These are phyloP conservation scores for Verticillium dahliae DNA, from an alignment of 2,329 filamentous ascomycete species.

Conservation along the genomic window DNA sequence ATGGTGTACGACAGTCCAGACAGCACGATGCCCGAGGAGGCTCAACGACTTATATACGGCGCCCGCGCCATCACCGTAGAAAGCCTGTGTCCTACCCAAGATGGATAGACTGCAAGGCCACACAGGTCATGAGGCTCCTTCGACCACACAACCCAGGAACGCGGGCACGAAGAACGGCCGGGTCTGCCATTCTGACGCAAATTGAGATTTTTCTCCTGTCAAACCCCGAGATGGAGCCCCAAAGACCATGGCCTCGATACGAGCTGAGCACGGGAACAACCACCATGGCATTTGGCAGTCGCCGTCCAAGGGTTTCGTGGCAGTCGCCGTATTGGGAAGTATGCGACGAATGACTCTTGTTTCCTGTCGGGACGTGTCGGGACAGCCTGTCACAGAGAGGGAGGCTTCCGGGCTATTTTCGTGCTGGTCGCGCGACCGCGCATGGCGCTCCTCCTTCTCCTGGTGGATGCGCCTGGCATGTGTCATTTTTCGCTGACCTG, in stretches of 20 bases:
- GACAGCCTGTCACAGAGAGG: too few species aligned
- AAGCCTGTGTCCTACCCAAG: background rate
- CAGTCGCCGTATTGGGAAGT: too few species aligned
- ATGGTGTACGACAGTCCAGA: background rate
- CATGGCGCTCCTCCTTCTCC: too few species aligned
- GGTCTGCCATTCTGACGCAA: background rate
- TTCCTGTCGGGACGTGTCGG: too few species aligned
- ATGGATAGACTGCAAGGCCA: background rate
- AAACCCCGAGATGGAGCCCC: background rate
- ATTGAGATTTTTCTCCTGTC: background rate
- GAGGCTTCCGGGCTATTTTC: too few species aligned
- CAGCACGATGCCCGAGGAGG: constrained; percentile 3
- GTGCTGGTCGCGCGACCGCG: background rate
- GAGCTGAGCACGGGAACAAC: background rate
- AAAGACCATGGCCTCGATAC: background rate
- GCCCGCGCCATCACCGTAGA: background rate
- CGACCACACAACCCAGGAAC: background rate
- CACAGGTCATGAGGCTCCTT: background rate
- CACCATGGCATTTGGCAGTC: background rate
- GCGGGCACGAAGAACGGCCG: constrained; percentile 9
- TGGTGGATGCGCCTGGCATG: too few species aligned
- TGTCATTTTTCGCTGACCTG: too few species aligned
- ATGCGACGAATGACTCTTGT: too few species aligned
- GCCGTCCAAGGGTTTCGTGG: background rate
- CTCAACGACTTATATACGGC: constrained; percentile 7